Conservation (phyloP, 768 basidiomycete genomes). For the Rhodotorula toruloides region DNA sequence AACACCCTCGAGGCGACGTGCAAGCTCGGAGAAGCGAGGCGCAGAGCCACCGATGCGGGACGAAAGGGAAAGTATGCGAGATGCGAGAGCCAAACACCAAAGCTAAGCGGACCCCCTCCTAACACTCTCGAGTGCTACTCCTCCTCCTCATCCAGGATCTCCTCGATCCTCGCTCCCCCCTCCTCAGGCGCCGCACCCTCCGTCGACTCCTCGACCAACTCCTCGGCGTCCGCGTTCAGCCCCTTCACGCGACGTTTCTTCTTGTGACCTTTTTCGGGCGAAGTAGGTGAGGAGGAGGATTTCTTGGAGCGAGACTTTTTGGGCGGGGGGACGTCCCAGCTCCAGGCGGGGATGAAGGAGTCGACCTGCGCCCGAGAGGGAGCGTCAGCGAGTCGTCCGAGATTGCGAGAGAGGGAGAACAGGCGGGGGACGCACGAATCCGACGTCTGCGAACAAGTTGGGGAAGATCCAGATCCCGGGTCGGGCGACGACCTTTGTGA, state of each 20-base stretch:
- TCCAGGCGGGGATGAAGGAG: conserved; percentile 94
- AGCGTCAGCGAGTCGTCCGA: conserved; percentile 64
- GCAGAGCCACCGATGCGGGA: too few species aligned
- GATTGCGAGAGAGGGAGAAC: conserved; percentile 7
- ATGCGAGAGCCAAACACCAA: too few species aligned
- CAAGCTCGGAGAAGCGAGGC: too few species aligned
- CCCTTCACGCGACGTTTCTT: not conserved
- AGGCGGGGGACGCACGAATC: conserved; percentile 67
- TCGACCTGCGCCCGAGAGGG: conserved; percentile 62
- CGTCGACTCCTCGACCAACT: not conserved
- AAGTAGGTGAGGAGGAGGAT: not conserved
- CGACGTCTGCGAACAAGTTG: conserved; percentile 93
- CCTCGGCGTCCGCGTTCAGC: not conserved
- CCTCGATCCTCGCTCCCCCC: not conserved
- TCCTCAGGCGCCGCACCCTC: not conserved
- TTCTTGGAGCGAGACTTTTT: conserved; percentile 45
- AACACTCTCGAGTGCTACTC: not conserved
- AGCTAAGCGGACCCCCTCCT: too few species aligned
- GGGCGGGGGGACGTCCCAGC: conserved; percentile 81
- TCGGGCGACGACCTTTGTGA: conserved; percentile 75
- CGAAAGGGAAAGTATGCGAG: too few species aligned
- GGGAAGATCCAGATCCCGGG: conserved; percentile 99
- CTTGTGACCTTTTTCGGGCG: not conserved
- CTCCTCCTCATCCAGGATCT: not conserved
- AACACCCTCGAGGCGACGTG: too few species aligned